Evolutionary conservation across 306 rosid species (phyloP).

Genomic region (Boehmeria nivea): DNA sequence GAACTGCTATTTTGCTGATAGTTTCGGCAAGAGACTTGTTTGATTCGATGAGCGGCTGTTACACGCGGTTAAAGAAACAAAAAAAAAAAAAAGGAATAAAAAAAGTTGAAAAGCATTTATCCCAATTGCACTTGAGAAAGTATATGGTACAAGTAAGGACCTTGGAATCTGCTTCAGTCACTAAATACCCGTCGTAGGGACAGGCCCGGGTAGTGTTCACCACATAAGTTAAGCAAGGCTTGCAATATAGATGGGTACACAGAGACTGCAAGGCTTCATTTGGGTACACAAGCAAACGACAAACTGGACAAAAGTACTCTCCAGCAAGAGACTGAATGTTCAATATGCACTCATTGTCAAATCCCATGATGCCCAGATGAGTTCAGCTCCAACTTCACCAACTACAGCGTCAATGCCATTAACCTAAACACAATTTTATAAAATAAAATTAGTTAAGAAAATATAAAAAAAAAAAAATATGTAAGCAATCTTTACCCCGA

Average conservation of each 20-base stretch:
- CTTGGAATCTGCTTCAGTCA: constrained; percentile 92
- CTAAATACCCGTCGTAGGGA: constrained; percentile 96
- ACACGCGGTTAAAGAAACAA: constrained; percentile 10
- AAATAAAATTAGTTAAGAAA: too few species aligned
- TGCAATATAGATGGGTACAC: constrained; percentile 94
- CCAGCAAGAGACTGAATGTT: constrained; percentile 96
- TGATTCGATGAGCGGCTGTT: constrained; percentile 81
- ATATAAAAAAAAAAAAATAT: too few species aligned
- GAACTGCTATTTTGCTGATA: constrained; percentile 88
- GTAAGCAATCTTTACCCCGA: too few species aligned
- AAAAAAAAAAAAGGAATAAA: too few species aligned
- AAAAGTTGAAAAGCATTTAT: neutral
- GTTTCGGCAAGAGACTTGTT: constrained; percentile 81
- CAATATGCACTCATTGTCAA: constrained; percentile 92
- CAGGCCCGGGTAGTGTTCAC: constrained; percentile 86
- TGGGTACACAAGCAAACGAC: constrained; percentile 89
- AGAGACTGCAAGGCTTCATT: constrained; percentile 90
- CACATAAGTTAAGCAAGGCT: constrained; percentile 76
- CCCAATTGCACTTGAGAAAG: neutral
- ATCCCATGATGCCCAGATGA: constrained; percentile 55
- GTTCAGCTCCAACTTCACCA: constrained; percentile 31
- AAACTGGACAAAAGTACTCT: constrained; percentile 95
- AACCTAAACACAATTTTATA: constrained; percentile 18
- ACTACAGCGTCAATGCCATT: constrained; percentile 24
- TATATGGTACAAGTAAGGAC: constrained; percentile 28